Evolutionary conservation across 179 eudicot genomes (phyloP).

Genomic region (Silene noctiflora): DNA sequence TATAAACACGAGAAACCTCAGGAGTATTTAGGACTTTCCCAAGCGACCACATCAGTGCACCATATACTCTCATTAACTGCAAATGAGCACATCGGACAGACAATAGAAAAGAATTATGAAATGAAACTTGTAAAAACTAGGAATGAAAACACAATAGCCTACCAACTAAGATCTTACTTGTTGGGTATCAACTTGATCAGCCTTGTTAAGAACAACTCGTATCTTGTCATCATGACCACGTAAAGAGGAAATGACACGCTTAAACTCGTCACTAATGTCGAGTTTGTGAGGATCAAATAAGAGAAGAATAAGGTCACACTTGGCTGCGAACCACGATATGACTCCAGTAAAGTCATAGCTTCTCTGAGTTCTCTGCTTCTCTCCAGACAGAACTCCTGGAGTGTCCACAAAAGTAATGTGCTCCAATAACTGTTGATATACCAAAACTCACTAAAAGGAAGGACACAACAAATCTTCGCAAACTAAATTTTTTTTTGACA

Average conservation of each 20-base stretch:
- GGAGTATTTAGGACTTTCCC: constrained; percentile 95
- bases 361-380: constrained; percentile 88
- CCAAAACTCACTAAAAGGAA: constrained; percentile 9
- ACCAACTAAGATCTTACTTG: constrained; percentile 44
- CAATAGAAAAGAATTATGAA: background rate
- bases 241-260: constrained; percentile 81
- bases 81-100: background rate
- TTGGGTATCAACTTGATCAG: constrained; percentile 95
- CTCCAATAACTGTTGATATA: constrained; percentile 57
- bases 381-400: constrained; percentile 96
- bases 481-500: background rate
- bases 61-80: constrained; percentile 95
- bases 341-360: constrained; percentile 96
- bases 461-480: background rate
- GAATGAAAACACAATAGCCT: background rate
- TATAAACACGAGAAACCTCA: constrained; percentile 87
- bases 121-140: background rate
- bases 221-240: constrained; percentile 93
- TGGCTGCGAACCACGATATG: constrained; percentile 95
- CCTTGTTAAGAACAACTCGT: constrained; percentile 87
- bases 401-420: constrained; percentile 95
- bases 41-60: constrained; percentile 99
- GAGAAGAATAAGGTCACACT: constrained; percentile 83
- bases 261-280: constrained; percentile 91
- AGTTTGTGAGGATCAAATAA: constrained; percentile 94